phyloP scores from a whole-genome alignment of 164 flowering plant species.

The Stephania japonica region DNA sequence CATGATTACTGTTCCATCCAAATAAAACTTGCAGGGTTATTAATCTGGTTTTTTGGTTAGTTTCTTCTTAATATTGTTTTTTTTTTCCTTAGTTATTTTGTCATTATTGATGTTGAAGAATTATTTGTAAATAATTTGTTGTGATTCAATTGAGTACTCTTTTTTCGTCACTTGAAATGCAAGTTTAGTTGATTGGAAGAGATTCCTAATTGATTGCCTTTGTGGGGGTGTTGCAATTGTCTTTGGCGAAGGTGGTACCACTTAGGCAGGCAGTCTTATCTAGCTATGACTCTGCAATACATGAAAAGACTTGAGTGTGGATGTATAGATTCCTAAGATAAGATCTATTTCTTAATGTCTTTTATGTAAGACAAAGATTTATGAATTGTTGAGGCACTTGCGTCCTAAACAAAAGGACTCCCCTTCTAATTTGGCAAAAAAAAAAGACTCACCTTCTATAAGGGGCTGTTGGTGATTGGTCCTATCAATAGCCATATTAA shows the following conservation, averaged over 20 bases:
- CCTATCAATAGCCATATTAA: not conserved
- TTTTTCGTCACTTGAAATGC: not conserved
- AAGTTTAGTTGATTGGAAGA: not conserved
- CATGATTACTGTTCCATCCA: not conserved
- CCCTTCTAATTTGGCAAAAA: too few relatives aligned
- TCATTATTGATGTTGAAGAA: not conserved
- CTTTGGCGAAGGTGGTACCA: not conserved
- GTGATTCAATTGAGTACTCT: not conserved
- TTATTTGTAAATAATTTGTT: not conserved
- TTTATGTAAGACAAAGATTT: not conserved
- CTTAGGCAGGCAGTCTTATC: not conserved
- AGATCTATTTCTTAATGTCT: not conserved
- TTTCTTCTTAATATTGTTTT: not conserved
- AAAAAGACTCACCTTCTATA: not conserved
- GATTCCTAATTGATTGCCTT: not conserved
- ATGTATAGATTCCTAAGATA: not conserved
- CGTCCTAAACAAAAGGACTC: not conserved
- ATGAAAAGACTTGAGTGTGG: not conserved
- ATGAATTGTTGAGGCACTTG: not conserved
- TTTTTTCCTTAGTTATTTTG: not conserved
- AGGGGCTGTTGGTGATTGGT: not conserved
- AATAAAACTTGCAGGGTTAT: not conserved
- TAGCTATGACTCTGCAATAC: not conserved
- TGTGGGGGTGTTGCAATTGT: not conserved
- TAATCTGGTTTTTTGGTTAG: not conserved